phyloP scores from a whole-genome alignment of 2,329 filamentous ascomycete species.

The Cyanodermella asteris region DNA sequence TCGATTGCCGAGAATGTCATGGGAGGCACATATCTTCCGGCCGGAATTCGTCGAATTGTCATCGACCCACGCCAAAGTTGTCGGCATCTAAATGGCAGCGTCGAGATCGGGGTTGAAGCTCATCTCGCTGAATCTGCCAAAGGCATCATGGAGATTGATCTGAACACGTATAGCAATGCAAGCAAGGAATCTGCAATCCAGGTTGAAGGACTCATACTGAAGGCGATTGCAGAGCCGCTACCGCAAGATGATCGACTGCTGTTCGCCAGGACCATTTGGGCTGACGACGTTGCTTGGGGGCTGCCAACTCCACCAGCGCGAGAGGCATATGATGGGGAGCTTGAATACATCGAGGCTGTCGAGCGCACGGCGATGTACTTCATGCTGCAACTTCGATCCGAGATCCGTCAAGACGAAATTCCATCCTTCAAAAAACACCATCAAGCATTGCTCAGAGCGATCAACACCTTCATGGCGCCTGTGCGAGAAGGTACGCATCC shows the following conservation, averaged over 20 bases:
- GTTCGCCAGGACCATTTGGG: slow-evolving; percentile 1
- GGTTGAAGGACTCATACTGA: slow-evolving; percentile 2
- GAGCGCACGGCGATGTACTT: slow-evolving; percentile 1
- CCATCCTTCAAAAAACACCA: slow-evolving; percentile 1
- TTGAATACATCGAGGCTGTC: neutral
- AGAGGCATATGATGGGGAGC: neutral
- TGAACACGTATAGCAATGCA: too few species aligned
- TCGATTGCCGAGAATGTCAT: slow-evolving; percentile 8
- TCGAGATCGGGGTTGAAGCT: too few species aligned
- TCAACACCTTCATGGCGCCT: neutral
- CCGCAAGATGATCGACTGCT: neutral
- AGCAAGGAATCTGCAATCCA: too few species aligned
- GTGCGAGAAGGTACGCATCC: neutral
- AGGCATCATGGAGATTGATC: too few species aligned
- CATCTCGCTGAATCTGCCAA: too few species aligned
- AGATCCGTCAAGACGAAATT: neutral
- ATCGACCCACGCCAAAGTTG: too few species aligned
- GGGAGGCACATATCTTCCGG: too few species aligned
- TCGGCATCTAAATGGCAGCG: too few species aligned
- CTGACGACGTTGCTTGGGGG: slow-evolving; percentile 1
- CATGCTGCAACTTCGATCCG: neutral
- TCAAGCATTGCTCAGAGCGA: slow-evolving; percentile 4
- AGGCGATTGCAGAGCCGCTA: neutral
- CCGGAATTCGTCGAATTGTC: too few species aligned
- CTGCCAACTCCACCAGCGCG: too few species aligned